Conservation (phyloP, 2,329 filamentous ascomycete species). For the Drechslerella coelobrocha region DNA sequence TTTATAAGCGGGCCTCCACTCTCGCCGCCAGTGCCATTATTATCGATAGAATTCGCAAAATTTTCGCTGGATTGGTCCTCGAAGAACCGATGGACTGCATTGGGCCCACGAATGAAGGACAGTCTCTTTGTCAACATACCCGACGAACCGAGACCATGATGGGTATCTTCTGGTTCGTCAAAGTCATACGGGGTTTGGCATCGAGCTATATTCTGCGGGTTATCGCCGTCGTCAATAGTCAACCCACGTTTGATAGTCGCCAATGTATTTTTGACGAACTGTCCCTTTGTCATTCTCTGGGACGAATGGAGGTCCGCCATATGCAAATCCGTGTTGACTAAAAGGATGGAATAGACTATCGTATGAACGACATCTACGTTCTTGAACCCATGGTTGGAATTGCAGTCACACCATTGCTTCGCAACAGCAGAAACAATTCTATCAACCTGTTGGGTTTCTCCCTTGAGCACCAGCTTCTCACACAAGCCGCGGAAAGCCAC, state of each 20-base stretch:
- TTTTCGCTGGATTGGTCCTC: constrained; percentile 48
- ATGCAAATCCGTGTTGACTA: constrained; percentile 95
- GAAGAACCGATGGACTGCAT: constrained; percentile 52
- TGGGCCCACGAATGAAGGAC: constrained; percentile 55
- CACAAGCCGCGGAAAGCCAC: constrained; percentile 80
- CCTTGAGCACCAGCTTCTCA: constrained; percentile 78
- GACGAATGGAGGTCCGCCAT: constrained; percentile 81
- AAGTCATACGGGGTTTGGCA: constrained; percentile 52
- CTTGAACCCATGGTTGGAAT: constrained; percentile 91
- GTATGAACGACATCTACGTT: constrained; percentile 92
- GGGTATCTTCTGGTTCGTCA: constrained; percentile 34
- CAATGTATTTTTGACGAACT: constrained; percentile 97
- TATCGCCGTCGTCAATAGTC: constrained; percentile 55
- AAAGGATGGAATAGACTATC: constrained; percentile 92
- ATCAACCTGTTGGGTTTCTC: constrained; percentile 96
- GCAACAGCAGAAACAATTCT: constrained; percentile 90
- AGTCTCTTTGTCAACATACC: constrained; percentile 33
- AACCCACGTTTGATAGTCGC: constrained; percentile 82
- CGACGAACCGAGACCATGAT: constrained; percentile 58
- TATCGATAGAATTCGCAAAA: constrained; percentile 52
- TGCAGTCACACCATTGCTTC: constrained; percentile 89
- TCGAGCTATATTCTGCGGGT: constrained; percentile 50
- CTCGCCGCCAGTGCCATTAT: constrained; percentile 63
- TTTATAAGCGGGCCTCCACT: constrained; percentile 78
- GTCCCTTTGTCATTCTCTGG: constrained; percentile 90